Base-by-base conservation (phyloP, 2,329 filamentous ascomycete species). In the Xylaria sp. region DNA sequence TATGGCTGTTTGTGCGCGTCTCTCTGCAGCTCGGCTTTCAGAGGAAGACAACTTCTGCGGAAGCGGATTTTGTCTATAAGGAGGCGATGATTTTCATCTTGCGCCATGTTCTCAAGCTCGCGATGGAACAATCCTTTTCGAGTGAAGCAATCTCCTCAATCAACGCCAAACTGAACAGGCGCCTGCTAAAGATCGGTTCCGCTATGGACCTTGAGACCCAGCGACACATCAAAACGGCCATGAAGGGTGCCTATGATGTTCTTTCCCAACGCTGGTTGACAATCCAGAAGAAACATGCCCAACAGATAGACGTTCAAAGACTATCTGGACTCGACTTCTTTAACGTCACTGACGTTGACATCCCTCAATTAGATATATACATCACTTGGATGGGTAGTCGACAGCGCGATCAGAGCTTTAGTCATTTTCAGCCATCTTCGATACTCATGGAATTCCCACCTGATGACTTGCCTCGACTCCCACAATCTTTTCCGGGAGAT, bases 1-100 rank as follows among this genome's bases (percentile, higher is more conserved):
- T 85, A 0, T 90, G 87, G 87, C 78, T 90, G 0, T 77, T 89
- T 0, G 61, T 90, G 2, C 84, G 88, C 1, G 86, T 88, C 0
- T 76, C 80, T 0, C 69, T 88, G 2, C 86, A 89, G 63, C 71
- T 82, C 15, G 12, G n/a, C 1, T 68, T 68, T 36, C 49, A 23
- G 5, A 15, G 61, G 12, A 60, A n/a, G 25, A 6, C 36, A 12
- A 18, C 28, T 8, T 12, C 55, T 12, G 13, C 48, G 2, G 31
- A 15, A 48, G 9, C 55, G 9, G 39, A 60, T 8, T 20, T n/a
- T 3, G 6, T 56, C 39, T 68, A 68, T 48, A 68, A 64, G 31
- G 61, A 68, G 23, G 60, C 48, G 8, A 51, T 61, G 23, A 15
- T 68, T 9, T 51, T 60, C 49, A 43, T 68, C 10, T 56, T 68